Base-by-base conservation (phyloP, 31 red algal species). In the Endocladia muricata region DNA sequence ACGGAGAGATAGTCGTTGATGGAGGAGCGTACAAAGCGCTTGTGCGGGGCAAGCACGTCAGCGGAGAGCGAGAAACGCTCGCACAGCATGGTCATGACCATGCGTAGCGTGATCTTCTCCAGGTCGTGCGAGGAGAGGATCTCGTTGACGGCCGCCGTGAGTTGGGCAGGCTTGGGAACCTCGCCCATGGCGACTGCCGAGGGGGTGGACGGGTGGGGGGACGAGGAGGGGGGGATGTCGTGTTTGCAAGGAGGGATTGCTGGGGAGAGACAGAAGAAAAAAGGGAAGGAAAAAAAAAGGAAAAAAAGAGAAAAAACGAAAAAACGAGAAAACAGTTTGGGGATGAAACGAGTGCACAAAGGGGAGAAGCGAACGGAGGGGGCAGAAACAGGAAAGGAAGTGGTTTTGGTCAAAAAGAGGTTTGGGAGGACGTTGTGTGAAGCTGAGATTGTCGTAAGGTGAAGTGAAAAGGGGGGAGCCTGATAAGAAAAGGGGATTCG, bases 61-160 rank as follows among this genome's bases (percentile, higher is more conserved):
- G 34, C 52, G 29, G 68, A 35, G 19, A 76, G 39, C n/a, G 39
- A 42, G 41, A 93, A 77, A n/a, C 60, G 51, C 13, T 75, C 49
- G 23, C 68, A 79, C 40, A 93, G 82, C 81, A 86, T 86, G 70
- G 31, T 68, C 77, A 93, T 87, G 57, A 86, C 83, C 48, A 82
- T 93, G 37, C 90, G 81, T 38, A 93, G 58, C n/a, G 90, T 93
- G 43, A 93, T 82, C 17, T 67, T 64, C 68, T 83, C 67, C 33
- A 93, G 68, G 58, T 93, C 77, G 70, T 82, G 67, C 23, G n/a
- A 69, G 30, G 54, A 69, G 21, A 93, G 68, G 55, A 93, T 86
- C 6, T 81, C 69, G 35, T 70, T 67, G 26, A 93, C 77, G 23
- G 82, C 69, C 32, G 38, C 48, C 29, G 51, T 68, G 1, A 93